These are phyloP conservation scores for Camelina neglecta DNA, from an alignment of 345 rosid genomes.

Conservation along the genomic window DNA sequence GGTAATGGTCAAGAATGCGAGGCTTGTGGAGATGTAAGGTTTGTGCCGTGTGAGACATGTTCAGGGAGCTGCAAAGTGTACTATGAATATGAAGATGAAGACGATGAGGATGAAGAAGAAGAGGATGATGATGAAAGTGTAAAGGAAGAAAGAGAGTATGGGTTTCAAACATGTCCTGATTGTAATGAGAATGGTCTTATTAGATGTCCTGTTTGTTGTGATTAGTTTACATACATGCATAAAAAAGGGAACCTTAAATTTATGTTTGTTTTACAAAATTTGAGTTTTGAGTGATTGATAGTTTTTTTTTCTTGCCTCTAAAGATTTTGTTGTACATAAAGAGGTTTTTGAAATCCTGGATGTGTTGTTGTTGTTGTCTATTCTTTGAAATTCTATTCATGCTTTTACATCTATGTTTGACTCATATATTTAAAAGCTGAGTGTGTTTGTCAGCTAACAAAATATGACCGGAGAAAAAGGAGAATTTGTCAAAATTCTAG, in stretches of 20 bases:
- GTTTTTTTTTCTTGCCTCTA: conserved; percentile 20
- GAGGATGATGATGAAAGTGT: conserved; percentile 42
- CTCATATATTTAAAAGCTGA: conserved; percentile 3
- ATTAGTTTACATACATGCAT: conserved; percentile 21
- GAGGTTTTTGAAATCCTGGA: conserved; percentile 8
- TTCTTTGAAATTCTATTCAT: conserved; percentile 21
- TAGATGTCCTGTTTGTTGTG: conserved; percentile 78
- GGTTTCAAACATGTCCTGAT: conserved; percentile 85
- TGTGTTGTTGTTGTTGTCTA: conserved; percentile 18
- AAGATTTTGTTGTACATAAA: conserved; percentile 38
- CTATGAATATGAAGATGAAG: conserved; percentile 52
- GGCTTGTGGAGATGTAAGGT: conserved; percentile 90
- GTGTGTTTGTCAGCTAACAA: background rate
- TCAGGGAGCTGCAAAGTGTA: conserved; percentile 91
- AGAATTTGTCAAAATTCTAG: conserved; percentile 10
- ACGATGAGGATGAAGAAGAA: conserved; percentile 35
- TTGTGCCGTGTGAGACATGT: conserved; percentile 92
- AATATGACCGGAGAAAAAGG: conserved; percentile 30
- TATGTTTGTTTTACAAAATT: conserved; percentile 14
- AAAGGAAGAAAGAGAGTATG: conserved; percentile 51
- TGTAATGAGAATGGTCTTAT: conserved; percentile 95
- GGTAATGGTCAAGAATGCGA: conserved; percentile 59
- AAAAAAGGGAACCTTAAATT: background rate
- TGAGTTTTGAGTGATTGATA: conserved; percentile 9
- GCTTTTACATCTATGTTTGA: conserved; percentile 9